These are phyloP conservation scores for Chlamydomonas sp. DNA, from an alignment of 139 green algal genomes.

Conservation along the genomic window DNA sequence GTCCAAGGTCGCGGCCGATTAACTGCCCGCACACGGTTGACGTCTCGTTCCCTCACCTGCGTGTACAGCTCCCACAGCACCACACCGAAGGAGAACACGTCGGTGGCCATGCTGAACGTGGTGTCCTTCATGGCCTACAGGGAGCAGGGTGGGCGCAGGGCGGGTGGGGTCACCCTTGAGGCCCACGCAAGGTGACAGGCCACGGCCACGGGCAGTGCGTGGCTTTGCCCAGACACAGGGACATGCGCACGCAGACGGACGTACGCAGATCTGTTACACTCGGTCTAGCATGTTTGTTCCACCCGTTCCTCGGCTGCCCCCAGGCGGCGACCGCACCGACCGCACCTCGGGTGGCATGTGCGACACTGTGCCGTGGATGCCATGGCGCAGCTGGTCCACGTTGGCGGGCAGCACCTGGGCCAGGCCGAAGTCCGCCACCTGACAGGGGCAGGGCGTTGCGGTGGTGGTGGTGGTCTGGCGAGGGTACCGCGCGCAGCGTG, in stretches of 20 bases:
- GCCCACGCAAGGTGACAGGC: too few relatives aligned
- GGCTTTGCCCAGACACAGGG: too few relatives aligned
- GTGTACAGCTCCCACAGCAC: slow-evolving; percentile 55
- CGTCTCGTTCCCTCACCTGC: not conserved
- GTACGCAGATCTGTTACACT: too few relatives aligned
- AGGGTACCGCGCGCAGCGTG: too few relatives aligned
- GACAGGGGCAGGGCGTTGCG: too few relatives aligned
- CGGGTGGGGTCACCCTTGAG: not conserved
- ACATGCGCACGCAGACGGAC: too few relatives aligned
- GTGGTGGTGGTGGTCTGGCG: too few relatives aligned
- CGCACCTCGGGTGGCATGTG: slow-evolving; percentile 57
- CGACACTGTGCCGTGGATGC: slow-evolving; percentile 55
- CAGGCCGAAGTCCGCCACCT: slow-evolving; percentile 46
- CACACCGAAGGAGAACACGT: slow-evolving; percentile 47
- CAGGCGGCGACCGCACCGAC: not conserved
- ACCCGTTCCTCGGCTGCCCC: too few relatives aligned
- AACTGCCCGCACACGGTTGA: too few relatives aligned
- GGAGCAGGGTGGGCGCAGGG: not conserved
- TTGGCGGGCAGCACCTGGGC: slow-evolving; percentile 38
- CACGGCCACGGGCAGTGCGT: too few relatives aligned
- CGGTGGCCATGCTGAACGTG: slow-evolving; percentile 44
- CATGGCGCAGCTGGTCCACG: slow-evolving; percentile 26
- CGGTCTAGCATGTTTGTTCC: too few relatives aligned
- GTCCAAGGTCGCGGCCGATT: not conserved
- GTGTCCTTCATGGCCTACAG: slow-evolving; percentile 45